Percentiles rank a stretch among this genome's conserved stretches.
Evolutionary conservation across 805 yeast genomes (phyloP).

Genomic region (Candida tammaniensis): DNA sequence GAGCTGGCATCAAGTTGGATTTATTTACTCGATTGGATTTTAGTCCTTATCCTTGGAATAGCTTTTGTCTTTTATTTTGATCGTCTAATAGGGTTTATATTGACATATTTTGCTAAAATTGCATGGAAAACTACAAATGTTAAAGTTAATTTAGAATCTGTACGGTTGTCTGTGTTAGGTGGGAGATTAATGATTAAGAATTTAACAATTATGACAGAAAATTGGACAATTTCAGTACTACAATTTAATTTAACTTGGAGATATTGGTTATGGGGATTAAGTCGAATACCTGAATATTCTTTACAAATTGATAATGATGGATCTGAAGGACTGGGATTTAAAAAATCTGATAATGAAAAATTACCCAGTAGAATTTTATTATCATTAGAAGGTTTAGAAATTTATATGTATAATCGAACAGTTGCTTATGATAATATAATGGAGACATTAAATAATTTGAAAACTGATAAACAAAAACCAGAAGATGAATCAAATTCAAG

Average conservation of each 20-base stretch:
- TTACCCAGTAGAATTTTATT: slow-evolving; percentile 58
- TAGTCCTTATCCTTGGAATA: slow-evolving; percentile 59
- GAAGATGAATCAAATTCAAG: not conserved
- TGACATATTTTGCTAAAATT: slow-evolving; percentile 52
- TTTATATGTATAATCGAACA: slow-evolving; percentile 78
- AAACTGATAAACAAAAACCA: not conserved
- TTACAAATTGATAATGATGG: slow-evolving; percentile 16
- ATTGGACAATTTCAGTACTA: slow-evolving; percentile 67
- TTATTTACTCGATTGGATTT: slow-evolving; percentile 79
- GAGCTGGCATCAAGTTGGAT: slow-evolving; percentile 48
- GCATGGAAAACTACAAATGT: slow-evolving; percentile 64
- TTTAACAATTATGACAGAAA: slow-evolving; percentile 66
- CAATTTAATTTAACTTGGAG: slow-evolving; percentile 84
- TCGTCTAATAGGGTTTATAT: slow-evolving; percentile 59
- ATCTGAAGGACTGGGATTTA: slow-evolving; percentile 7
- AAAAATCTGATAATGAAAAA: slow-evolving; percentile 35
- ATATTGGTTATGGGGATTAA: slow-evolving; percentile 66
- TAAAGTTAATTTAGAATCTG: slow-evolving; percentile 64
- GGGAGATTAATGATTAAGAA: slow-evolving; percentile 82
- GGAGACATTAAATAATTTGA: slow-evolving; percentile 26
- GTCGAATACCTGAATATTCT: slow-evolving; percentile 37
- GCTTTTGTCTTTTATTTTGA: slow-evolving; percentile 74
- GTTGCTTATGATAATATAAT: slow-evolving; percentile 69
- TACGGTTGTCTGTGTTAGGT: slow-evolving; percentile 75
- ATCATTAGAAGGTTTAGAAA: slow-evolving; percentile 73